Conservation (phyloP, 1,284 basidiomycete genomes). For the Tilletia horrida region DNA sequence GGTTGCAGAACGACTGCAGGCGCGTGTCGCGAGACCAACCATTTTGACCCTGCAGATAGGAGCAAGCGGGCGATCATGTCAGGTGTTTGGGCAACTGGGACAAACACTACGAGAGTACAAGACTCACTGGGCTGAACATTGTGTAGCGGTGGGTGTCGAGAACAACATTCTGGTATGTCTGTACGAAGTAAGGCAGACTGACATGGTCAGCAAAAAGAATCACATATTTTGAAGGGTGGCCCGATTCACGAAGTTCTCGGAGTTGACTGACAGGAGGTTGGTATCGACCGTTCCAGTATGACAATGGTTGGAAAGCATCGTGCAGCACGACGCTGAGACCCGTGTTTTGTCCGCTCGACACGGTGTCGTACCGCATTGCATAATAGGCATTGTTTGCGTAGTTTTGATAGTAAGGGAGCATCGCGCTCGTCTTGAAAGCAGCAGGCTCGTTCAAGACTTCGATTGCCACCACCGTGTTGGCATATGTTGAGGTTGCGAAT, state of each 20-base stretch:
- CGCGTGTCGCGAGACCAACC: conserved; percentile 33
- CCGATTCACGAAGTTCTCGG: too few species aligned
- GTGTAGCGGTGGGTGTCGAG: conserved; percentile 63
- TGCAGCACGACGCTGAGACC: conserved; percentile 62
- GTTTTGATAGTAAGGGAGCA: neutral
- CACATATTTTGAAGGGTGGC: neutral
- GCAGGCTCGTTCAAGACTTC: conserved; percentile 49
- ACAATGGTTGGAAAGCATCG: conserved; percentile 78
- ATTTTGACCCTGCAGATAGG: conserved; percentile 22
- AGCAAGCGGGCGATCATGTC: conserved; percentile 15
- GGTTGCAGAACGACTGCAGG: conserved; percentile 41
- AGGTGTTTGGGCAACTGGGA: neutral
- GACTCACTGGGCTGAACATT: conserved; percentile 34
- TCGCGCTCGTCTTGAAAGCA: neutral
- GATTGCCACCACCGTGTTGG: conserved; percentile 39
- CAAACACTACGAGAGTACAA: too few species aligned
- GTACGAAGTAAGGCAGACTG: neutral
- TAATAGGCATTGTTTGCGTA: conserved; percentile 22
- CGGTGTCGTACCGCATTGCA: conserved; percentile 41
- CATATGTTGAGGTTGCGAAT: conserved; percentile 38
- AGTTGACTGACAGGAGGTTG: conserved; percentile 56
- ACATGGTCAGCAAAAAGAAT: neutral
- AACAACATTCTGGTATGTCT: conserved; percentile 64
- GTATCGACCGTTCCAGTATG: conserved; percentile 69
- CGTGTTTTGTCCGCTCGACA: conserved; percentile 33